Evolutionary conservation across 2,329 filamentous ascomycete genomes (phyloP).

Genomic region (Colletotrichum tanaceti): DNA sequence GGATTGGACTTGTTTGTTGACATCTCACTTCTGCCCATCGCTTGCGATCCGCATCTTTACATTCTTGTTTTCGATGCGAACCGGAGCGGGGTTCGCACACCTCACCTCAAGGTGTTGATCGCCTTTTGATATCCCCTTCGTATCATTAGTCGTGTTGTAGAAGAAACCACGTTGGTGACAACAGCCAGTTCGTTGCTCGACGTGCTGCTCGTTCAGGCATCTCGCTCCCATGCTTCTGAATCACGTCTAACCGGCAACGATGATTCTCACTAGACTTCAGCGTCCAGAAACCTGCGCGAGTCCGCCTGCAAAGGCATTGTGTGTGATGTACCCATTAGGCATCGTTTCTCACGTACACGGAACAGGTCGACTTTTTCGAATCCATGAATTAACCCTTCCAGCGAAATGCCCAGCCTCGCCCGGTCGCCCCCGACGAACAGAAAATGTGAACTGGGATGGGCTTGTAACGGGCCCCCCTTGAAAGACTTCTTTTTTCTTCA

Average conservation of each 20-base stretch:
- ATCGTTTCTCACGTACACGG: not conserved
- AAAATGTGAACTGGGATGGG: conserved; percentile 30
- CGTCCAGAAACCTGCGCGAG: too few relatives aligned
- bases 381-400: conserved; percentile 40
- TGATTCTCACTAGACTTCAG: too few relatives aligned
- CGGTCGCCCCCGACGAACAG: conserved; percentile 33
- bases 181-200: not conserved
- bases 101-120: conserved; percentile 25
- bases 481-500: conserved; percentile 17
- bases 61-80: conserved; percentile 7
- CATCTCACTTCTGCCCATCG: conserved; percentile 22
- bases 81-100: conserved; percentile 19
- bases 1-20: not conserved
- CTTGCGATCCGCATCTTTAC: conserved; percentile 31
- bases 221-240: not conserved
- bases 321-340: too few relatives aligned
- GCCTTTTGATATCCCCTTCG: conserved; percentile 34
- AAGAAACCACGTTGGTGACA: conserved; percentile 12
- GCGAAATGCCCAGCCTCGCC: conserved; percentile 32
- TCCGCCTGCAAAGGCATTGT: too few relatives aligned
- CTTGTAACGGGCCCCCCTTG: conserved; percentile 11
- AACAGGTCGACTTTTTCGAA: conserved; percentile 17
- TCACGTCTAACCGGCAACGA: too few relatives aligned
- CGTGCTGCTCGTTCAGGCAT: not conserved
- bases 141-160: conserved; percentile 28